These are phyloP conservation scores for Amesomyces nigricolor DNA, from an alignment of 2,329 filamentous ascomycete species.

Conservation along the genomic window DNA sequence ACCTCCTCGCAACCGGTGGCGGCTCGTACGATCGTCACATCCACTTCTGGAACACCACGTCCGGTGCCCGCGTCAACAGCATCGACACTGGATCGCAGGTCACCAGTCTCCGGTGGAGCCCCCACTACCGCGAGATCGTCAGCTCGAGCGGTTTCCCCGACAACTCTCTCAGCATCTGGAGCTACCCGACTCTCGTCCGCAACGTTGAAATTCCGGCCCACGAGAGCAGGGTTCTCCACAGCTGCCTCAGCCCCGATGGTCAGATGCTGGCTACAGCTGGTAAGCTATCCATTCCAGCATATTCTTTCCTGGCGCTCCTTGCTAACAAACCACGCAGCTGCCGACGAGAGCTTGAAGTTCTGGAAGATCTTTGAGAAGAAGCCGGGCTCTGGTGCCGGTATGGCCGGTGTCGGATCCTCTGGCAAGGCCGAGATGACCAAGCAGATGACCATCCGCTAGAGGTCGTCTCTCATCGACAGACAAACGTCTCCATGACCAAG, in stretches of 20 bases:
- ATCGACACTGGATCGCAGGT: constrained; percentile 98
- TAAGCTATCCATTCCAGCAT: constrained; percentile 36
- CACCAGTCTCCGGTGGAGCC: constrained; percentile 92
- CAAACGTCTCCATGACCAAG: constrained; percentile 8
- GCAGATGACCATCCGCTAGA: constrained; percentile 86
- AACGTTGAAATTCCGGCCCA: constrained; percentile 97
- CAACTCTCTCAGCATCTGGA: constrained; percentile 98
- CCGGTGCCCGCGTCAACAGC: constrained; percentile 95
- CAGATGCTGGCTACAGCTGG: constrained; percentile 95
- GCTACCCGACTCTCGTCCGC: constrained; percentile 93
- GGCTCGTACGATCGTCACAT: constrained; percentile 97
- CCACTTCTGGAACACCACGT: constrained; percentile 99
- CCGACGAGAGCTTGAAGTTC: constrained; percentile 97
- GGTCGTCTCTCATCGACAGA: not conserved
- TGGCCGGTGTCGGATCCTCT: constrained; percentile 60
- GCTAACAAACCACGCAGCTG: constrained; percentile 47
- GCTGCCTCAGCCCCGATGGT: constrained; percentile 91
- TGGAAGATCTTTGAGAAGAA: constrained; percentile 99
- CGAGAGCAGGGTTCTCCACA: constrained; percentile 93
- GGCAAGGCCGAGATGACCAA: constrained; percentile 82
- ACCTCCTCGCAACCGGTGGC: constrained; percentile 91
- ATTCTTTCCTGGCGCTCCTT: not conserved
- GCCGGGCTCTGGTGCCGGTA: constrained; percentile 63
- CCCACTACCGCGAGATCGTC: constrained; percentile 95
- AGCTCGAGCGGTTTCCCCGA: constrained; percentile 98